A percentile compares a stretch with the other conserved stretches of the same genome.
Evolutionary conservation across 371 early-diverging fungal species (phyloP).

Genomic region (Apophysomyces ossiformis): DNA sequence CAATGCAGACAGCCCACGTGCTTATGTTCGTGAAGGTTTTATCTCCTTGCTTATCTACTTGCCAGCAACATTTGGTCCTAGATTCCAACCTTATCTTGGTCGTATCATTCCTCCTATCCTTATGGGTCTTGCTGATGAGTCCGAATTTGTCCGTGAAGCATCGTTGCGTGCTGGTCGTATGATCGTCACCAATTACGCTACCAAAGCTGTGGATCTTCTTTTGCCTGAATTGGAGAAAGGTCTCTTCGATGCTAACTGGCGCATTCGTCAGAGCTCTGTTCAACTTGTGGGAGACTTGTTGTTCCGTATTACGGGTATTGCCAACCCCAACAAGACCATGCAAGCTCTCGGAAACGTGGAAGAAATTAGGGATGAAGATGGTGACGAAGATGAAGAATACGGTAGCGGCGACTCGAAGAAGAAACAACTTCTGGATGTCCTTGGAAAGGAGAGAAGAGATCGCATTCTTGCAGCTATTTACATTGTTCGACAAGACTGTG

Average conservation of each 20-base stretch:
- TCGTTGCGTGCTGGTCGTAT: slow-evolving; percentile 92
- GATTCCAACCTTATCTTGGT: slow-evolving; percentile 90
- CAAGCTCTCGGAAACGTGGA: slow-evolving; percentile 49
- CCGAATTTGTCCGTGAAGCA: slow-evolving; percentile 93
- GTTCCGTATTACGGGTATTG: slow-evolving; percentile 88
- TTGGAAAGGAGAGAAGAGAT: slow-evolving; percentile 89
- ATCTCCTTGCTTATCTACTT: slow-evolving; percentile 93
- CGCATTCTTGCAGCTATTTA: slow-evolving; percentile 91
- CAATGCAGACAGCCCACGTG: slow-evolving; percentile 74
- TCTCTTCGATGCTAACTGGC: slow-evolving; percentile 91
- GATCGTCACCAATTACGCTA: slow-evolving; percentile 90
- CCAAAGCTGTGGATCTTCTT: slow-evolving; percentile 85
- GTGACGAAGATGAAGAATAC: slow-evolving; percentile 58
- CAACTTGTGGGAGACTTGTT: slow-evolving; percentile 96
- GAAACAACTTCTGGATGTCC: slow-evolving; percentile 77
- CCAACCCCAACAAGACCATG: slow-evolving; percentile 55
- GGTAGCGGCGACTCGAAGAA: slow-evolving; percentile 69
- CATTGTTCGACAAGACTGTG: slow-evolving; percentile 84
- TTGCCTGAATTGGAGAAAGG: slow-evolving; percentile 92
- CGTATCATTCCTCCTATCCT: slow-evolving; percentile 88
- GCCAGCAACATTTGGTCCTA: slow-evolving; percentile 91
- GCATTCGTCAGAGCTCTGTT: slow-evolving; percentile 93
- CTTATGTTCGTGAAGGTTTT: slow-evolving; percentile 95
- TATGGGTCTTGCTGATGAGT: slow-evolving; percentile 94
- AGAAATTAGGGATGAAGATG: slow-evolving; percentile 55